Percentiles rank a stretch among this genome's conserved stretches.
Evolutionary conservation across 2,329 filamentous ascomycete genomes (phyloP).

Genomic region (Apiospora rasikravindrae): DNA sequence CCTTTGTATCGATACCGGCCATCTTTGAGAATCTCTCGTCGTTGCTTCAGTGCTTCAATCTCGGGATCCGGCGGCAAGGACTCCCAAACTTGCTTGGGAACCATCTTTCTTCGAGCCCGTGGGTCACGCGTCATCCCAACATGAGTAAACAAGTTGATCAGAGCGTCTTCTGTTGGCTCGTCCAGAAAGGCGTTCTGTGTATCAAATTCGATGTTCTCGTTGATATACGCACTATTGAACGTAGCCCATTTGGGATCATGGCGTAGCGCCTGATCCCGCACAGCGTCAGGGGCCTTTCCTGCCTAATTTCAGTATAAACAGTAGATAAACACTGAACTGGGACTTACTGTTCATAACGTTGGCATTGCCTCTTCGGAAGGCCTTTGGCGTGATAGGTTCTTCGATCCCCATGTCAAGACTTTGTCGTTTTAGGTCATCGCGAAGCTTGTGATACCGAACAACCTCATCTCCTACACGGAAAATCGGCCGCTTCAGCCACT

Average conservation of each 20-base stretch:
- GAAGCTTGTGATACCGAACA: conserved; percentile 35
- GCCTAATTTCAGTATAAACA: not conserved
- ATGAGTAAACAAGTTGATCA: conserved; percentile 31
- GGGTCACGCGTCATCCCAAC: conserved; percentile 36
- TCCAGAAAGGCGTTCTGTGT: conserved; percentile 37
- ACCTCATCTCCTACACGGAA: conserved; percentile 23
- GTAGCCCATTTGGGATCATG: conserved; percentile 35
- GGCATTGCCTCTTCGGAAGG: conserved; percentile 28
- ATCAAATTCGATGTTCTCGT: conserved; percentile 37
- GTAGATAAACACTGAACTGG: not conserved
- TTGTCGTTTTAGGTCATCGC: conserved; percentile 34
- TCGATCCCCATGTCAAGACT: conserved; percentile 31
- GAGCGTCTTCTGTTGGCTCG: conserved; percentile 29
- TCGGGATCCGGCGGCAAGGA: conserved; percentile 33
- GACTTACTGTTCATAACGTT: conserved; percentile 32
- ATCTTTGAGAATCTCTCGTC: conserved; percentile 32
- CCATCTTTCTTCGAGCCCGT: conserved; percentile 33
- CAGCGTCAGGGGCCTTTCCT: conserved; percentile 33
- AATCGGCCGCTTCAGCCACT: conserved; percentile 17
- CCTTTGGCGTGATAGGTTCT: conserved; percentile 27
- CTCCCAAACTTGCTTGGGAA: conserved; percentile 37
- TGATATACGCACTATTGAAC: conserved; percentile 38
- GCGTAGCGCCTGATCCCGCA: conserved; percentile 37
- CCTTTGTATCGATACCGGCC: conserved; percentile 33
- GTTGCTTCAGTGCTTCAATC: conserved; percentile 32